phyloP scores from a whole-genome alignment of 2,329 filamentous ascomycete genomes.

The Fusarium goolgardi region DNA sequence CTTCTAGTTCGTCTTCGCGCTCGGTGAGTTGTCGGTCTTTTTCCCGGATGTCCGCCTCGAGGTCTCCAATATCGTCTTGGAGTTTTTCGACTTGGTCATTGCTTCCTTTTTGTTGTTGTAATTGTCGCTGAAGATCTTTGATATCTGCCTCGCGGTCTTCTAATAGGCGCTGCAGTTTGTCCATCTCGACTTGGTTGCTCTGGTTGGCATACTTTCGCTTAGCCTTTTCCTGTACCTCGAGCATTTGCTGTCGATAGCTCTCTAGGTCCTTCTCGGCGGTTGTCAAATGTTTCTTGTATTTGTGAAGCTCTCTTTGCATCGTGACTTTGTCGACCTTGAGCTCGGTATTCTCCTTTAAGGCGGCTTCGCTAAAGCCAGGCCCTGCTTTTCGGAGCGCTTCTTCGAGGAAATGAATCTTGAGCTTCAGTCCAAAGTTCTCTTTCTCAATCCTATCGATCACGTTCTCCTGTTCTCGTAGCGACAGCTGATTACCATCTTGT shows the following conservation, averaged over 20 bases:
- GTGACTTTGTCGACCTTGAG: conserved; percentile 93
- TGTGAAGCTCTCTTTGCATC: conserved; percentile 86
- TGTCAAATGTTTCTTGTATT: conserved; percentile 85
- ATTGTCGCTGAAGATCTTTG: conserved; percentile 68
- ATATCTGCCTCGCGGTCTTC: conserved; percentile 70
- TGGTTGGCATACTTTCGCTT: conserved; percentile 81
- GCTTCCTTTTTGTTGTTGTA: conserved; percentile 67
- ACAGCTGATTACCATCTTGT: conserved; percentile 89
- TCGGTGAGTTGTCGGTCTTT: conserved; percentile 80
- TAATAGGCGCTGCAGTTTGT: conserved; percentile 66
- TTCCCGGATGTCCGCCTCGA: conserved; percentile 79
- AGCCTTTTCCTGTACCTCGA: conserved; percentile 83
- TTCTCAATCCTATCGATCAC: conserved; percentile 97
- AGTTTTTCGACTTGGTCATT: conserved; percentile 73
- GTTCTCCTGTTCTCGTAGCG: conserved; percentile 92
- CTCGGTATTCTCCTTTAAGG: conserved; percentile 94
- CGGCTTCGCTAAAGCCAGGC: conserved; percentile 87
- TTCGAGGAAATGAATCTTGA: conserved; percentile 97
- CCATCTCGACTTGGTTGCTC: conserved; percentile 70
- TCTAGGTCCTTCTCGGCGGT: conserved; percentile 89
- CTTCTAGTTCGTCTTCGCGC: conserved; percentile 79
- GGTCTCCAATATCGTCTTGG: conserved; percentile 78
- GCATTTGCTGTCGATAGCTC: conserved; percentile 81
- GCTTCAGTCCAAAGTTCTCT: conserved; percentile 96
- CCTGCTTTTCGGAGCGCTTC: conserved; percentile 88